Evolutionary conservation across 345 rosid genomes (phyloP).

Genomic region (Erucastrum elatum): DNA sequence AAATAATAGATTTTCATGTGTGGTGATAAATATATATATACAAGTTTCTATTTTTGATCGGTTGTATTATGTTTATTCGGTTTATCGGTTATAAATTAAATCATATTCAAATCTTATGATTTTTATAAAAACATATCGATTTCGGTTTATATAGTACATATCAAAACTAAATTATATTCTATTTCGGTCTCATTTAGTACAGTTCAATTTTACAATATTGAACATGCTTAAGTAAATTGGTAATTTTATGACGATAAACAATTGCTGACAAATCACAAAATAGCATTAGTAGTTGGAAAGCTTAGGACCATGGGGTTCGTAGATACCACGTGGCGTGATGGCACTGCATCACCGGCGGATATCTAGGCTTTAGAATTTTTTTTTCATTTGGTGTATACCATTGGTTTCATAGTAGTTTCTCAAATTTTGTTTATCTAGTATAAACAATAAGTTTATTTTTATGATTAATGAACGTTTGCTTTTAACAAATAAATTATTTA

Average conservation of each 20-base stretch:
- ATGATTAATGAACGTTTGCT: background rate
- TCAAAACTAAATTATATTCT: too few species aligned
- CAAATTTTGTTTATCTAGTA: background rate
- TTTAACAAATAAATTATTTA: background rate
- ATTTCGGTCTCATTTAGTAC: too few species aligned
- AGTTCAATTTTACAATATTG: too few species aligned
- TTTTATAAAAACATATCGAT: too few species aligned
- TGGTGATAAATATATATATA: too few species aligned
- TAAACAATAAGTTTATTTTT: background rate
- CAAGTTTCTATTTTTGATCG: too few species aligned
- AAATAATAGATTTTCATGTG: too few species aligned
- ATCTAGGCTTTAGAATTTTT: background rate
- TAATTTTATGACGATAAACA: background rate
- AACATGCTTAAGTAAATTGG: too few species aligned
- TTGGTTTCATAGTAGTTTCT: background rate
- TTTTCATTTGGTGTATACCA: background rate
- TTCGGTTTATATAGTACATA: too few species aligned
- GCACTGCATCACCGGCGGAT: slow-evolving; percentile 11
- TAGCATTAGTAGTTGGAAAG: background rate
- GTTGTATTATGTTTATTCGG: too few species aligned
- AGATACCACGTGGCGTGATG: background rate
- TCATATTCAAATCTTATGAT: too few species aligned
- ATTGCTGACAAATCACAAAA: background rate
- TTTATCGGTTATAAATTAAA: too few species aligned
- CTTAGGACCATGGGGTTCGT: background rate